Evolutionary conservation across 768 basidiomycete species (phyloP).

Genomic region (Mycena haematopus): DNA sequence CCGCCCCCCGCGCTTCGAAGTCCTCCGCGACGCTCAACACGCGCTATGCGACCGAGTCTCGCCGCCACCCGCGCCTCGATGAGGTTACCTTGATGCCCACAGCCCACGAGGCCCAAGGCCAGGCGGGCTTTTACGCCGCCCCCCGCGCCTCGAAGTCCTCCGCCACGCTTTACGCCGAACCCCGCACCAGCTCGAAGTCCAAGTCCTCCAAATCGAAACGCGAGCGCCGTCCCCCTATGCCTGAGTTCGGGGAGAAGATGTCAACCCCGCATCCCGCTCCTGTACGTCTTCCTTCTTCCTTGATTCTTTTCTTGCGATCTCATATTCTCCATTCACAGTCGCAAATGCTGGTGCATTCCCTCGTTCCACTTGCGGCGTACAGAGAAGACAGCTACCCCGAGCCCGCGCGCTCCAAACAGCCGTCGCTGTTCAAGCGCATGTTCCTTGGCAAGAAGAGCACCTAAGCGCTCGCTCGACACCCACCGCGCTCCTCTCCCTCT

Average conservation of each 20-base stretch:
- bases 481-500: not conserved
- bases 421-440: constrained; percentile 21
- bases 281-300: constrained; percentile 1
- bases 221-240: constrained; percentile 13
- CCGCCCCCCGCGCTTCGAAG: constrained; percentile 10
- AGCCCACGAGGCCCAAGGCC: not conserved
- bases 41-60: constrained; percentile 13
- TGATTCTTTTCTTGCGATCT: not conserved
- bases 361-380: constrained; percentile 11
- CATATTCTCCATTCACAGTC: not conserved
- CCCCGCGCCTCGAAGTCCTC: constrained; percentile 20
- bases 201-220: not conserved
- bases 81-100: constrained; percentile 3
- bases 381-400: not conserved
- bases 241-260: constrained; percentile 14
- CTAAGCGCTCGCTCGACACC: not conserved
- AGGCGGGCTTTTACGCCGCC: not conserved
- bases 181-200: not conserved
- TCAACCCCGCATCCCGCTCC: constrained; percentile 18
- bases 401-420: not conserved
- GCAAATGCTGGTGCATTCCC: constrained; percentile 21
- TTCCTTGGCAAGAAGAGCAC: constrained; percentile 7
- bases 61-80: constrained; percentile 7
- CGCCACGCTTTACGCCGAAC: constrained; percentile 20
- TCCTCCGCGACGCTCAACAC: constrained; percentile 17